Evolutionary conservation across 495 filamentous ascomycete species (phyloP), one percentile per base, ranked within the genome.

Genomic region (Lophium mytilinum): DNA sequence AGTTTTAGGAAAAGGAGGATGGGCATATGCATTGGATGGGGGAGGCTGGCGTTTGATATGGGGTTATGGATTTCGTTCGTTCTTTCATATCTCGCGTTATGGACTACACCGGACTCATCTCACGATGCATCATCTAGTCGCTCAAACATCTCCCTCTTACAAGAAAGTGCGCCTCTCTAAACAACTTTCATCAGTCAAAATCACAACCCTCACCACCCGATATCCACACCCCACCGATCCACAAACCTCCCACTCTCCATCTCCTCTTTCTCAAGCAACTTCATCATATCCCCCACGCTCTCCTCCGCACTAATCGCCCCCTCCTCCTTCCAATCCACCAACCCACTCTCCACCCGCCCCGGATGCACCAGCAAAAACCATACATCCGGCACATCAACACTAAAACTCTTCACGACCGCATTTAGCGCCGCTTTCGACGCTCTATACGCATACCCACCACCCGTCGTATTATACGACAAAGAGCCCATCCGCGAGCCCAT

Each of bases 401-500:
- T 59, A 56, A 73, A 60, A 50, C 62, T 72, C 65, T 72, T 73
- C 24, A 70, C 62, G 9, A 75, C 56, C 41, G 65, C 66, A 41
- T 74, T 73, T 39, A 76, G 49, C 19, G 70, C 74, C 0, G 87
- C 80, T 66, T 93, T 94, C 33, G 76, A 80, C 9, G 83, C 79
- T 2, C 88, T 83, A 66, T 93, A 93, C 3, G 78, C 79, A 66
- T 89, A 93, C 80, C 83, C 88, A 0, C 86, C 88, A 1, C 88
- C 87, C 0, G 76, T 73, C 10, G 61, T 57, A 59, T 92, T 91
- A 57, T 68, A 66, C 1, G 63, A 59, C 5, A 76, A 68, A 24
- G 60, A 66, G 37, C 73, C 73, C 18, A 74, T 71, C 17, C 74
- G 71, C 3, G 69, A 72, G 11, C 69, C 69, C 52, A 76, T 63